Conservation (phyloP, 2,329 filamentous ascomycete genomes). For the Dactylella cylindrospora region DNA sequence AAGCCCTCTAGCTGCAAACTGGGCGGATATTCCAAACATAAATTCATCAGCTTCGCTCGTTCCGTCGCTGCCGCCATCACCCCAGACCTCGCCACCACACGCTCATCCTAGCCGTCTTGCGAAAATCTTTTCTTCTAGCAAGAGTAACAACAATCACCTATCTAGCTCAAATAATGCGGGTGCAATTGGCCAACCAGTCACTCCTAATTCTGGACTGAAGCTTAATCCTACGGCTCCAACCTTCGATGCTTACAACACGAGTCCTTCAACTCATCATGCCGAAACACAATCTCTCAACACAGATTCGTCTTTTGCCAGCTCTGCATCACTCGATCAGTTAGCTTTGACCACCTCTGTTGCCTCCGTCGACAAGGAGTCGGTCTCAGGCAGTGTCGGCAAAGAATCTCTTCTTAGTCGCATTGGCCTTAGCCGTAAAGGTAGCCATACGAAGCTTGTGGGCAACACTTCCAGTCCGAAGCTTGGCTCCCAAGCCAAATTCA, state of each 20-base stretch:
- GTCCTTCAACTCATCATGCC: slow-evolving; percentile 30
- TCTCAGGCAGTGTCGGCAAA: slow-evolving; percentile 36
- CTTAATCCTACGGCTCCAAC: slow-evolving; percentile 88
- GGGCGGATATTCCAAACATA: slow-evolving; percentile 46
- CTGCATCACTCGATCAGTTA: slow-evolving; percentile 33
- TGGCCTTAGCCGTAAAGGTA: slow-evolving; percentile 45
- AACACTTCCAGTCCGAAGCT: slow-evolving; percentile 44
- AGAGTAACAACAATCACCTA: slow-evolving; percentile 14
- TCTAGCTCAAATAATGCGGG: slow-evolving; percentile 48
- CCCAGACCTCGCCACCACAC: slow-evolving; percentile 40
- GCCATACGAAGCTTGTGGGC: slow-evolving; percentile 44
- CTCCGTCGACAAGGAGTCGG: slow-evolving; percentile 42
- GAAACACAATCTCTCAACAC: slow-evolving; percentile 40
- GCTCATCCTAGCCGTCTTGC: slow-evolving; percentile 33
- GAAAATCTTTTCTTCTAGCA: slow-evolving; percentile 40
- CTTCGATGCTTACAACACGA: slow-evolving; percentile 57
- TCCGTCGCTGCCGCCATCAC: slow-evolving; percentile 44
- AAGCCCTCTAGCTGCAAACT: slow-evolving; percentile 44
- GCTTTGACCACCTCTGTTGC: slow-evolving; percentile 22
- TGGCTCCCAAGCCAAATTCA: slow-evolving; percentile 48
- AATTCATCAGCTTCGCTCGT: slow-evolving; percentile 26
- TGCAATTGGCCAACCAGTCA: slow-evolving; percentile 53
- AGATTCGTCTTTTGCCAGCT: slow-evolving; percentile 38
- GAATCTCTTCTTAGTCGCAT: slow-evolving; percentile 46
- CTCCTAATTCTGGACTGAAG: slow-evolving; percentile 57